Base-by-base conservation (phyloP, 495 filamentous ascomycete species). In the Penicillium pulvis region DNA sequence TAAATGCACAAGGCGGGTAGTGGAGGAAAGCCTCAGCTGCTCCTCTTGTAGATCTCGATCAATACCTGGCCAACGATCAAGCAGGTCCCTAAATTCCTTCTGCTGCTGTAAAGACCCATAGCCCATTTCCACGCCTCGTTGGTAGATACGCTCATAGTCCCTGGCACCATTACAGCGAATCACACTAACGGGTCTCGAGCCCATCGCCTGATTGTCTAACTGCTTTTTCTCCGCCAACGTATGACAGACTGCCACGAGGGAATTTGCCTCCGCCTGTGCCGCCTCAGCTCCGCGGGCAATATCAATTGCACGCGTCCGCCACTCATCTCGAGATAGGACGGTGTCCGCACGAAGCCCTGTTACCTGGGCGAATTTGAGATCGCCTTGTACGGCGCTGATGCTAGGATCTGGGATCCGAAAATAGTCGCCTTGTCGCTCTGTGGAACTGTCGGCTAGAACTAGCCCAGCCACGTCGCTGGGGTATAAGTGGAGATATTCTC, bases 11-110 rank as follows among this genome's bases (percentile, higher is more conserved):
- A 75, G 71, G 44, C 72, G 67, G 43, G 66, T 72, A 0, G 39
- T 67, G 33, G 61, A 62, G 0, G 75, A 76, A 33, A 82, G 65
- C 19, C 61, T 59, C 33, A 82, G 55, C 69, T 82, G 78, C 50
- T 76, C 74, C 59, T 67, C 69, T 64, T 79, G 79, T 56, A 81
- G 58, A 55, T 64, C 61, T 63, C 66, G 55, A 50, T 80, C 78
- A 54, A 70, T 55, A 10, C 28, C 39, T 8, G 75, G 74, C 72
- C 73, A 76, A 28, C 63, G 46, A 63, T 71, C 64, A 55, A 82
- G 55, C 55, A 77, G 58, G 11, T 63, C 41, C 9, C 69, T 51
- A 48, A 75, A 73, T 3, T 62, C 65, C 53, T 58, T 48, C 51
- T 60, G 60, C 56, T 77, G 67, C 41, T 58, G 57, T 20, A 54